Conservation (phyloP, 2,329 filamentous ascomycete genomes). For the Zymoseptoria passerinii region DNA sequence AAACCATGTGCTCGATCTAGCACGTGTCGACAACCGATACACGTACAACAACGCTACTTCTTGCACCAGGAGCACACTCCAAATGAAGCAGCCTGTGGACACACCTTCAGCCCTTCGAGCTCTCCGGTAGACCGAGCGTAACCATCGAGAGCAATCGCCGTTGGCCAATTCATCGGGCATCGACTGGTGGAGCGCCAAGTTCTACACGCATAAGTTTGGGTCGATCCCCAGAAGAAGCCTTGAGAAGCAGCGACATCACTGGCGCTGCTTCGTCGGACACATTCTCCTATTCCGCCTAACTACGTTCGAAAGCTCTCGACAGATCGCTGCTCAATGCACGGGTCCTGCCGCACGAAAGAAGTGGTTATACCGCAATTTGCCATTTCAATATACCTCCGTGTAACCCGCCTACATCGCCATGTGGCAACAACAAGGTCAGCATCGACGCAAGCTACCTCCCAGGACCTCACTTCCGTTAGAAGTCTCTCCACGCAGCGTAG, state of each 20-base stretch:
- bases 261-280: neutral
- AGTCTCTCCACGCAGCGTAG: neutral
- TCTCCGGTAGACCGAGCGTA: neutral
- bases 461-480: neutral
- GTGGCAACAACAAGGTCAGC: neutral
- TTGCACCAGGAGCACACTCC: neutral
- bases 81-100: neutral
- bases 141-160: neutral
- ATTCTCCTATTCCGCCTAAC: neutral
- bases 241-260: neutral
- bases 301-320: neutral
- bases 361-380: neutral
- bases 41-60: neutral
- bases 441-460: neutral
- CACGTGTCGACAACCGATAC: neutral
- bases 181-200: neutral
- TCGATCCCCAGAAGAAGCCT: neutral
- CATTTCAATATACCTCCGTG: neutral
- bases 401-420: neutral
- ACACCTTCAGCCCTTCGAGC: neutral
- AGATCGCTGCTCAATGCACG: neutral
- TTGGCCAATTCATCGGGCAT: neutral
- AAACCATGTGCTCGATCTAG: neutral
- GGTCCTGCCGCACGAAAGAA: neutral
- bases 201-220: neutral